Conservation (phyloP, 768 basidiomycete genomes). For the Leucocoprinus birnbaumii region DNA sequence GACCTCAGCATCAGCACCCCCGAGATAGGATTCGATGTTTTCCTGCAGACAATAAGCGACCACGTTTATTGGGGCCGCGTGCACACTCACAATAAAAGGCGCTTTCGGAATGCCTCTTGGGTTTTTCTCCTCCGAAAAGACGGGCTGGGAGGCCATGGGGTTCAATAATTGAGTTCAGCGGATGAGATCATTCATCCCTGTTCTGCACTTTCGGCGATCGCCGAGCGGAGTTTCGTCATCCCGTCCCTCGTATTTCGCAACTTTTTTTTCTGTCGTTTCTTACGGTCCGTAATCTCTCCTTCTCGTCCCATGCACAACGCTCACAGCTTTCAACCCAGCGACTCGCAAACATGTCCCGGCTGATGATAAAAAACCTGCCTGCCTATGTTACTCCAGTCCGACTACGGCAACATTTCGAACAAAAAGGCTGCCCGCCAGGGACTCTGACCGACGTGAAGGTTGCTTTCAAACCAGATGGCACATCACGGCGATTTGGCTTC, state of each 20-base stretch:
- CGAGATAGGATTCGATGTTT: slow-evolving; percentile 85
- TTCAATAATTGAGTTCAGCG: neutral
- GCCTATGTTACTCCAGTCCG: slow-evolving; percentile 60
- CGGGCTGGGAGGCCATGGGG: slow-evolving; percentile 24
- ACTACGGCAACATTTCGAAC: slow-evolving; percentile 68
- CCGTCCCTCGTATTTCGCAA: neutral
- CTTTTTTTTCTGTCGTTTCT: slow-evolving; percentile 10
- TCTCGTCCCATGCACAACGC: neutral
- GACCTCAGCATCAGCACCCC: slow-evolving; percentile 71
- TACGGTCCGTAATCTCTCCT: slow-evolving; percentile 9
- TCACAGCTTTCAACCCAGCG: neutral
- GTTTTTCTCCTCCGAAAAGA: slow-evolving; percentile 57
- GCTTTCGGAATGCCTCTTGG: slow-evolving; percentile 94
- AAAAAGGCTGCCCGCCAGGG: slow-evolving; percentile 55
- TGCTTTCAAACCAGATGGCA: slow-evolving; percentile 72
- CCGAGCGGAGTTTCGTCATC: slow-evolving; percentile 19
- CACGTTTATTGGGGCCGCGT: neutral
- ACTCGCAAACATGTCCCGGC: slow-evolving; percentile 60
- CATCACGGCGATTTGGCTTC: slow-evolving; percentile 87
- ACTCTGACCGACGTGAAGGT: slow-evolving; percentile 87
- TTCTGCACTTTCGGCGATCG: slow-evolving; percentile 15
- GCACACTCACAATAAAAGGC: slow-evolving; percentile 79
- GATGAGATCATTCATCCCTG: slow-evolving; percentile 2
- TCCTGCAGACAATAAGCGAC: slow-evolving; percentile 42
- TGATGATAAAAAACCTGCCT: slow-evolving; percentile 83